A percentile compares a stretch with the other conserved stretches of the same genome.
These are phyloP conservation scores for Plasmodium fragile DNA, from an alignment of 169 alveolate species.

Conservation along the genomic window DNA sequence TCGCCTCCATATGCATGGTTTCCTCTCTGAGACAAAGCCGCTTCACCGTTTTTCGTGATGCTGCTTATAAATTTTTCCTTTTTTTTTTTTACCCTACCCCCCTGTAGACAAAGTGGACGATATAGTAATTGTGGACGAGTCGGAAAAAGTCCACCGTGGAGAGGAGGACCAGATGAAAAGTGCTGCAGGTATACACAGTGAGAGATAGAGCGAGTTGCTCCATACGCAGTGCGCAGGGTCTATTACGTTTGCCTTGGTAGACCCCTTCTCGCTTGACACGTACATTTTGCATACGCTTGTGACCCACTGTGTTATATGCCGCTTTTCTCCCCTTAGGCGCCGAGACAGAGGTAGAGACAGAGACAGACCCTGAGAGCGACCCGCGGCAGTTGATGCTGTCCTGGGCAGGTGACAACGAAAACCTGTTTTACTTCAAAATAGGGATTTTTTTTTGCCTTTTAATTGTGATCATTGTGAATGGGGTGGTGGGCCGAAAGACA, in stretches of 20 bases:
- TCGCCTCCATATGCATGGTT: not conserved
- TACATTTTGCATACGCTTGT: not conserved
- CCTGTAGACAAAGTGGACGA: constrained; percentile 42
- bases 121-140: constrained; percentile 17
- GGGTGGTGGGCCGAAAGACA: constrained; percentile 26
- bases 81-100: not conserved
- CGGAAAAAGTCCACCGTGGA: constrained; percentile 1
- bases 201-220: not conserved
- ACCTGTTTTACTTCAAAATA: constrained; percentile 31
- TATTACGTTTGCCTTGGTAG: not conserved
- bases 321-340: not conserved
- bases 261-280: not conserved
- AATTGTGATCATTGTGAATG: constrained; percentile 36
- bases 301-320: not conserved
- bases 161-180: not conserved
- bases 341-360: not conserved
- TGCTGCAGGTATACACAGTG: constrained; percentile 18
- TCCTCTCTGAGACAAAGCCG: not conserved
- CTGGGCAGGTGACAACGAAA: constrained; percentile 72
- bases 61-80: not conserved
- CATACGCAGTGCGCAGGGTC: not conserved
- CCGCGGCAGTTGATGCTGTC: not conserved
- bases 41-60: not conserved
- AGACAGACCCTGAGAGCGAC: not conserved
- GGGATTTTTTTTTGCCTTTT: not conserved